These are phyloP conservation scores for Ehretia macrophylla DNA, from an alignment of 257 asterid genomes.

Conservation along the genomic window DNA sequence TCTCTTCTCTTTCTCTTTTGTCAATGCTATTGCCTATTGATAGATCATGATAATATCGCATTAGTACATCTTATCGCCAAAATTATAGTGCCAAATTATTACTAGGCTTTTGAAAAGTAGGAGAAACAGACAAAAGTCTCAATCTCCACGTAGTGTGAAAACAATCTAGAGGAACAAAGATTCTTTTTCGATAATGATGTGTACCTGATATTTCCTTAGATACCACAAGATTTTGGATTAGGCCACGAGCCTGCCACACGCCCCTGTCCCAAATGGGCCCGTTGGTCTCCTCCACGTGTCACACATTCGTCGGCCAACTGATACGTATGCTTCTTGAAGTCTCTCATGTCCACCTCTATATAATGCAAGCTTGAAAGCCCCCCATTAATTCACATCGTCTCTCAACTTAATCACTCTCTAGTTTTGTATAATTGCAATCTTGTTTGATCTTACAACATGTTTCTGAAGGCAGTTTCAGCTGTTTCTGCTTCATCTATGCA, in stretches of 20 bases:
- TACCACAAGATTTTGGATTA: constrained; percentile 25
- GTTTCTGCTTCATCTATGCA: constrained; percentile 21
- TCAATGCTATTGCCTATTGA: too few species aligned
- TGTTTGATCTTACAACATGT: constrained; percentile 18
- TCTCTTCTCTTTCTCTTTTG: too few species aligned
- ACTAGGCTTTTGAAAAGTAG: background rate
- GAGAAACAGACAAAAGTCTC: background rate
- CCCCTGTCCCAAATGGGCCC: constrained; percentile 20
- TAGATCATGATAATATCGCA: too few species aligned
- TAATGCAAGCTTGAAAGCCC: constrained; percentile 5
- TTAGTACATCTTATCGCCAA: too few species aligned
- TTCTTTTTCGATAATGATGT: constrained; percentile 13
- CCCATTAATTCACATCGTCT: background rate
- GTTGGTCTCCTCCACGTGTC: constrained; percentile 28
- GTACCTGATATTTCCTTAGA: constrained; percentile 18
- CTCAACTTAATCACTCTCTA: background rate
- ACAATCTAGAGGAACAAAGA: background rate
- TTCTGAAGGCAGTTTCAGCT: constrained; percentile 48
- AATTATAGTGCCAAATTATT: too few species aligned
- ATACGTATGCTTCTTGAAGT: constrained; percentile 9
- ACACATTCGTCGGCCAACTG: constrained; percentile 5
- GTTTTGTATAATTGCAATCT: background rate
- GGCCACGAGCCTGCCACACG: constrained; percentile 60
- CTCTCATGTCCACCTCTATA: background rate
- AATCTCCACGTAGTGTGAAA: constrained; percentile 34